Conservation (phyloP, 441 rosid genomes). For the Lepidium campestre region DNA sequence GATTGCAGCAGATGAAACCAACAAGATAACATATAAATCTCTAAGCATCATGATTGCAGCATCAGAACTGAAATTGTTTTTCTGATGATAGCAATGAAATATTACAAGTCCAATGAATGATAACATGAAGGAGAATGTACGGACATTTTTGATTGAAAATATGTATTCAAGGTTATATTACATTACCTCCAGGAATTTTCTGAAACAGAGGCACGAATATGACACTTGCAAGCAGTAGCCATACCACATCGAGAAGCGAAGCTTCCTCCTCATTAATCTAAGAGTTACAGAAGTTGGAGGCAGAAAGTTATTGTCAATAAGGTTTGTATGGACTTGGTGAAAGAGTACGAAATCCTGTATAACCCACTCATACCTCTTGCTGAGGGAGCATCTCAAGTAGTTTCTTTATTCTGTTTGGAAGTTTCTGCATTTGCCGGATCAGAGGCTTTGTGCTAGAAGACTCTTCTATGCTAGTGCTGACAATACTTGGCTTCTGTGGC, state of each 20-base stretch:
- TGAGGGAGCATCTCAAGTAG: slow-evolving; percentile 77
- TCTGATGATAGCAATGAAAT: slow-evolving; percentile 2
- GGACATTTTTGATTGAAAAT: background rate
- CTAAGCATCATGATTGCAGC: slow-evolving; percentile 4
- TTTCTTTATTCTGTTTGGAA: slow-evolving; percentile 66
- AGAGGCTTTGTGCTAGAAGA: slow-evolving; percentile 72
- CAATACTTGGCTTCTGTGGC: slow-evolving; percentile 62
- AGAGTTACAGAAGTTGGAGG: slow-evolving; percentile 21
- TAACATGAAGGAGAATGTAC: background rate
- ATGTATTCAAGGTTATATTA: background rate
- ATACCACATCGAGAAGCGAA: slow-evolving; percentile 80
- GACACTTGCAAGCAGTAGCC: slow-evolving; percentile 96
- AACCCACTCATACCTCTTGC: slow-evolving; percentile 62
- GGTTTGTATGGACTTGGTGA: background rate
- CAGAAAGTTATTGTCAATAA: slow-evolving; percentile 6
- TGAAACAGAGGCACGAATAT: slow-evolving; percentile 96
- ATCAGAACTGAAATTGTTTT: slow-evolving; percentile 5
- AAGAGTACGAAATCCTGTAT: background rate
- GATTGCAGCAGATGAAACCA: slow-evolving; percentile 35
- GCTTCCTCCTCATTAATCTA: slow-evolving; percentile 98
- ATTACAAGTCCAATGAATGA: background rate
- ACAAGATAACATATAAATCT: slow-evolving; percentile 15
- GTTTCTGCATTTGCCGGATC: slow-evolving; percentile 52
- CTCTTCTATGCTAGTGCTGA: slow-evolving; percentile 65
- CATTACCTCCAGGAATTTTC: slow-evolving; percentile 96